Evolutionary conservation across 106 monocot genomes (phyloP), one percentile per base, ranked within the genome.

Genomic region (Iris macrosiphon): DNA sequence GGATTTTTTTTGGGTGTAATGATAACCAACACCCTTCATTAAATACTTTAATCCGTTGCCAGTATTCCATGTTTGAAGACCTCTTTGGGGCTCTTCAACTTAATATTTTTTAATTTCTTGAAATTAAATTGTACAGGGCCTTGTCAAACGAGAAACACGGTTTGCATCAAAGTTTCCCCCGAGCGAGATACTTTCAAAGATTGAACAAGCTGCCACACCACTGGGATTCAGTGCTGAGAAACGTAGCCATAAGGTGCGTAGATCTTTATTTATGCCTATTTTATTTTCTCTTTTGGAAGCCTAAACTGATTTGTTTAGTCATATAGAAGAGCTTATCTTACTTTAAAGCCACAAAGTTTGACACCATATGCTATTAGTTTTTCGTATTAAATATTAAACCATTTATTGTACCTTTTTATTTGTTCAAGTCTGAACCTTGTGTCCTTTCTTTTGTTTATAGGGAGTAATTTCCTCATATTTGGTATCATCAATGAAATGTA

Each of bases 111-210:
- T n/a, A n/a, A n/a, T n/a, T 21, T 30, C 22, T 11, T 12, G 29
- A 30, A 51, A 32, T 6, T 31, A 8, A 18, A 32, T 52, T 52
- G 24, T 31, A 19, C 57, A 95, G 95, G 85, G 78, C 16, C 10
- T 54, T 67, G 75, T 82, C 19, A 89, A 89, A 66, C 57, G 73
- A 16, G 89, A 89, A 56, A 89, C 89, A 11, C 75, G 95, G 49
- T 95, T 95, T 79, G 60, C 85, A 52, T 85, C 85, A 30, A 95
- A 68, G 47, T 72, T 82, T 32, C 89, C 89, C 42, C 70, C 95
- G 41, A 73, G 57, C 40, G 85, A 89, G 49, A 79, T 95, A 67
- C 68, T 95, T 14, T 75, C 85, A 1, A 89, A 79, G 52, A 89
- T 96, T 49, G 76, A 82, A 55, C 59, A 67, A 51, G 72, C 68